Conservation (phyloP, 164 flowering plant species). For the Vitis vinifera region DNA sequence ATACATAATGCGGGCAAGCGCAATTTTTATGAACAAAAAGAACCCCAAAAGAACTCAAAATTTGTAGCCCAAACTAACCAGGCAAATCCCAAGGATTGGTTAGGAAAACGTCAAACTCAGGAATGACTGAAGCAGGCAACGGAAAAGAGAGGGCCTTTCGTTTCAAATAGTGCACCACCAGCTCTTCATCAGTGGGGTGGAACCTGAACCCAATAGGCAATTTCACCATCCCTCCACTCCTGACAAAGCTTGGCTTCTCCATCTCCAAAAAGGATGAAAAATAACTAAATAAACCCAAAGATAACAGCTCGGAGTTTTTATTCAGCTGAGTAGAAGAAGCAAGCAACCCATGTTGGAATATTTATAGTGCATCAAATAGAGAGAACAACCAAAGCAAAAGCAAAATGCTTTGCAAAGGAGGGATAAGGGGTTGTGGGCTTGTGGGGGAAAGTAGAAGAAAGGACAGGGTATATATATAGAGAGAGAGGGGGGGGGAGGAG, state of each 20-base stretch:
- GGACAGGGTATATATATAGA: background rate
- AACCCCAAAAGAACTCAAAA: background rate
- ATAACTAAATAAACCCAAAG: too few relatives aligned
- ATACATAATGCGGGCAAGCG: too few relatives aligned
- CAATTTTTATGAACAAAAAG: background rate
- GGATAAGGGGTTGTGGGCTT: too few relatives aligned
- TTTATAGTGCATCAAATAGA: too few relatives aligned
- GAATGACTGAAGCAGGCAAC: background rate
- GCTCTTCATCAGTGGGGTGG: slow-evolving; percentile 8
- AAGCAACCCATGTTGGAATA: too few relatives aligned
- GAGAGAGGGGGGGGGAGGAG: background rate
- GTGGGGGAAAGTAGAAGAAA: background rate
- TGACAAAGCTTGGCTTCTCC: slow-evolving; percentile 16
- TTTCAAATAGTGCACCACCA: slow-evolving; percentile 1
- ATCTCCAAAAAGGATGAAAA: background rate
- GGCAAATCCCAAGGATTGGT: slow-evolving; percentile 1
- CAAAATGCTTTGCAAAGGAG: too few relatives aligned
- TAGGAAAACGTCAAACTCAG: slow-evolving; percentile 1
- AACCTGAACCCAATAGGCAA: slow-evolving; percentile 26
- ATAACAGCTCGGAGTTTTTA: too few relatives aligned
- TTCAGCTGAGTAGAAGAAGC: too few relatives aligned
- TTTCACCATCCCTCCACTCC: slow-evolving; percentile 18
- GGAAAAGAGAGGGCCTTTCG: background rate
- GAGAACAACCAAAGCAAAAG: too few relatives aligned
- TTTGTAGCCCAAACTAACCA: background rate